Base-by-base conservation (phyloP, 768 basidiomycete species). In the Agrocybe praecox region DNA sequence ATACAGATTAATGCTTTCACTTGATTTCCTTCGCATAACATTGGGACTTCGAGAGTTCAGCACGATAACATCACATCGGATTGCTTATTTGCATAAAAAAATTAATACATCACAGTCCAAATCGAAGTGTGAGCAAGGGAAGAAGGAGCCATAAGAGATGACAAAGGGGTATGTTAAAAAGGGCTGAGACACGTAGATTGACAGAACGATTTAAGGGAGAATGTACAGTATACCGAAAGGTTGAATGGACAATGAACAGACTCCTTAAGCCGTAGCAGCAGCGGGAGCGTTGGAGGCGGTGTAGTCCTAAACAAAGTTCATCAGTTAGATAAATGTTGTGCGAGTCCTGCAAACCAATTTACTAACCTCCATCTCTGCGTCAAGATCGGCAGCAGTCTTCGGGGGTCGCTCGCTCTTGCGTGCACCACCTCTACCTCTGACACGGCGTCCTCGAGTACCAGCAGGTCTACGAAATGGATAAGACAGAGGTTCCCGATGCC, bases 311-410 rank as follows among this genome's bases (percentile, higher is more conserved):
- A 8, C 52, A 36, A 34, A 18, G 11, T n/a, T n/a, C n/a, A n/a
- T 58, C 12, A 46, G 34, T 51, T 24, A 51, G 52, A 26, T 15
- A 15, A 21, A n/a, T 22, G 18, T 52, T 22, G 22, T 32, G n/a
- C 12, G n/a, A 48, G n/a, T 6, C 7, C 2, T 15, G 26, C 42
- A 1, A 52, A 8, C 15, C 21, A 12, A 29, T 15, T 24, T 10
- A 66, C 76, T 24, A 57, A 96, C 96, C 84, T 91, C 91, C 96
- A 98, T 98, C 80, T 98, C 96, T 8, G 96, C 94, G 70, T 98
- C 96, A 43, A 98, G 84, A 69, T 96, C 93, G 29, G 92, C 96
- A 2, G 80, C 92, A 19, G 86, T 85, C 79, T 96, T 96, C 54
- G 79, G 76, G 5, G 90, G 83, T 60, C 93, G 78, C 52, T 90